Base-by-base conservation (phyloP, 805 yeast species). In the Candida verbasci region DNA sequence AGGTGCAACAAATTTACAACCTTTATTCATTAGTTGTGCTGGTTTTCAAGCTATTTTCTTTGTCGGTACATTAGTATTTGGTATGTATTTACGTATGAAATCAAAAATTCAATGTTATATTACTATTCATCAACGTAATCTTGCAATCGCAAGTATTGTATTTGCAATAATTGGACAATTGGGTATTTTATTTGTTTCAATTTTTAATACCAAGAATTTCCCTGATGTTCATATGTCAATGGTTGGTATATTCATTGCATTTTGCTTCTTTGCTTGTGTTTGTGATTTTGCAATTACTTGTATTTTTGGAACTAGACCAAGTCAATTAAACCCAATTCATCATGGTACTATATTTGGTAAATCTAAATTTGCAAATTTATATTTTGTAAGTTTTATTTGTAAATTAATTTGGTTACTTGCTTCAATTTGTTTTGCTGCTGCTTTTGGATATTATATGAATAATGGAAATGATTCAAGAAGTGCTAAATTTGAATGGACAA, bases 1-100 rank as follows among this genome's bases (percentile, higher is more conserved):
- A 34, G 96, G 91, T 3, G 96, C 97, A 8, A 84, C 95, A 8
- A 80, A 79, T 47, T 63, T 87, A 34, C 84, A 88, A 55, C 95
- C 95, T 1, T 59, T 89, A 15, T 91, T 91, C 58, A 86, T 89
- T 25, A 62, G 82, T 12, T 81, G 95, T 48, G 68, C 86, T 1
- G 86, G 81, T 0, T 70, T 79, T 53, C 95, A 87, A 61, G 94
- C 88, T 10, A 61, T 85, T 4, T 78, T 85, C 47, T 85, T 77
- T 45, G 76, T 78, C 24, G 67, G 85, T 24, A 70, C 88, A 1
- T 58, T 84, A 21, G 56, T 75, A 4, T 65, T 78, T 44, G 95
- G 86, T 52, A 75, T 73, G 45, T 67, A 64, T 41, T 72, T 86
- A 26, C 66, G 96, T 24, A 70, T 71, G 22, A 62, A 63, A 9